Evolutionary conservation across 2,329 filamentous ascomycete genomes (phyloP).

Genomic region (Pseudocercospora cruenta): DNA sequence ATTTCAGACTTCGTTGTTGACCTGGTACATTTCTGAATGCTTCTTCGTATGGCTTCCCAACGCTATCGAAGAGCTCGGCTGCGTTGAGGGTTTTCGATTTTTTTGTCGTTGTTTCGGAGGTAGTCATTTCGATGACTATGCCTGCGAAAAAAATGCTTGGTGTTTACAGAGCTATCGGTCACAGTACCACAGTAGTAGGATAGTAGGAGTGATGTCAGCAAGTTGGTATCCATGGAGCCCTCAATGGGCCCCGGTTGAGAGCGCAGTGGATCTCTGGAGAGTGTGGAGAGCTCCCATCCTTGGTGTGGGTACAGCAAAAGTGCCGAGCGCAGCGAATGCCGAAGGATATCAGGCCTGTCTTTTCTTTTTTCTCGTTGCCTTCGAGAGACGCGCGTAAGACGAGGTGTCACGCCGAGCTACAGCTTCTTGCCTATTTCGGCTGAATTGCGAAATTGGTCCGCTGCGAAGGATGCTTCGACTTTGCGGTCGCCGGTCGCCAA

Average conservation of each 20-base stretch:
- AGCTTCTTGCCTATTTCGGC: neutral
- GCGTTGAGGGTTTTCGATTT: neutral
- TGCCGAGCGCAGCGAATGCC: neutral
- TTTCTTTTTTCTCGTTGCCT: neutral
- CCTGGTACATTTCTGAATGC: conserved; percentile 9
- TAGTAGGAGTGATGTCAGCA: neutral
- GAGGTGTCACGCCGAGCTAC: neutral
- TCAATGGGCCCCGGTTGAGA: neutral
- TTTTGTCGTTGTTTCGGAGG: neutral
- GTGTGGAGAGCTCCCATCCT: neutral
- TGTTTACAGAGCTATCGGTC: neutral
- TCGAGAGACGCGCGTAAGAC: neutral
- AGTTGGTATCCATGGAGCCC: neutral
- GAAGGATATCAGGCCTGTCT: neutral
- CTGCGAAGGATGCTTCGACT: no score
- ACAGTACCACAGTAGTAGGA: neutral
- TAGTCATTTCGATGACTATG: neutral
- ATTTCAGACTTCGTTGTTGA: conserved; percentile 11
- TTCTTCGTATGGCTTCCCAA: conserved; percentile 16
- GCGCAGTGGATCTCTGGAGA: neutral
- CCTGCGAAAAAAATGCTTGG: no score
- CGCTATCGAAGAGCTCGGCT: conserved; percentile 13
- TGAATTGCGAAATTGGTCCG: no score
- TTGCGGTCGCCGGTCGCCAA: no score
- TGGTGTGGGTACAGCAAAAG: neutral